A percentile compares a stretch with the other conserved stretches of the same genome.
These are phyloP conservation scores for Alectoria sarmentosa DNA, from an alignment of 495 filamentous ascomycete genomes.

Conservation along the genomic window DNA sequence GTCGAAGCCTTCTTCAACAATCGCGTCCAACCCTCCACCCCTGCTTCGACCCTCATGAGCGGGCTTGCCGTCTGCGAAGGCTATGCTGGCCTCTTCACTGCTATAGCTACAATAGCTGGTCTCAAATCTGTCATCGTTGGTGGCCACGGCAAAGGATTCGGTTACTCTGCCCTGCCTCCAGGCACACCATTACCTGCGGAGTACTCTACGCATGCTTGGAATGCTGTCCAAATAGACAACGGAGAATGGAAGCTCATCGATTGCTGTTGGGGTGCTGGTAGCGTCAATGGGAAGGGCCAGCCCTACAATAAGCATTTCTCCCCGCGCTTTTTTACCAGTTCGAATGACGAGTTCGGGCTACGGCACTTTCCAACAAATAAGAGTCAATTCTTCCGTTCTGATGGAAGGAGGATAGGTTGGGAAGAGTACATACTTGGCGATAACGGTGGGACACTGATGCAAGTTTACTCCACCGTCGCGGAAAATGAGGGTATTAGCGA, in stretches of 20 bases:
- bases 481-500: slow-evolving; percentile 57
- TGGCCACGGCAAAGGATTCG: slow-evolving; percentile 86
- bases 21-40: slow-evolving; percentile 57
- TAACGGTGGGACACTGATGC: slow-evolving; percentile 38
- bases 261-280: slow-evolving; percentile 85
- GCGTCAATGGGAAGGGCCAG: slow-evolving; percentile 39
- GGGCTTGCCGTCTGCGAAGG: slow-evolving; percentile 88
- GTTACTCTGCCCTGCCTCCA: slow-evolving; percentile 48
- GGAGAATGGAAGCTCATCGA: slow-evolving; percentile 91
- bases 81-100: slow-evolving; percentile 76
- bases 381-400: slow-evolving; percentile 59
- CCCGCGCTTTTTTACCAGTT: slow-evolving; percentile 63
- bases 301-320: slow-evolving; percentile 63
- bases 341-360: slow-evolving; percentile 75
- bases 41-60: slow-evolving; percentile 56
- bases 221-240: slow-evolving; percentile 76
- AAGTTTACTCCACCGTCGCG: slow-evolving; percentile 44
- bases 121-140: slow-evolving; percentile 60
- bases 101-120: slow-evolving; percentile 66
- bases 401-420: slow-evolving; percentile 53
- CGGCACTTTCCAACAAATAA: slow-evolving; percentile 68
- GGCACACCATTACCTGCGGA: slow-evolving; percentile 54
- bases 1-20: slow-evolving; percentile 65
- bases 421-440: slow-evolving; percentile 67
- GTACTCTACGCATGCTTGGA: slow-evolving; percentile 76